Base-by-base conservation (phyloP, 75 land plant genomes). In the Sequoia sempervirens region DNA sequence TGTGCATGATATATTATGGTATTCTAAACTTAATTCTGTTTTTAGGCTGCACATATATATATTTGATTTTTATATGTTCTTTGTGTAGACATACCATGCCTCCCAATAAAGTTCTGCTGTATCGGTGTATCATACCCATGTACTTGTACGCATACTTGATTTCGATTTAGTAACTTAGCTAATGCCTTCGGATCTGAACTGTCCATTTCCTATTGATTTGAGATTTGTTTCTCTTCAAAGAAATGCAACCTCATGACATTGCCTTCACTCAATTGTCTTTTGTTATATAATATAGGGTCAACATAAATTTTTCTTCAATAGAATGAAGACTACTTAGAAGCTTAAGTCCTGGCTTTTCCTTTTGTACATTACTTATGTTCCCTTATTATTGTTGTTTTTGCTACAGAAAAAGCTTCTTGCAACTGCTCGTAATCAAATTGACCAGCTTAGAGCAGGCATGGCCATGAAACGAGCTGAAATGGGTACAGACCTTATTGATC, bases 401-500 rank as follows among this genome's bases (percentile, higher is more conserved):
- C 36, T 90, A 80, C 85, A 98, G 99, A 88, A 87, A 88, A 93
- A 92, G 82, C 84, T 91, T 83, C 95, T 94, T 81, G 88, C 92
- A 80, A 95, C 86, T 88, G 92, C 93, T 37, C 90, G 83, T 82
- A 91, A 85, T 52, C 99, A 98, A 64, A 92, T 96, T 83, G 93
- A 93, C 28, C 95, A 92, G 82, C 92, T 94, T 78, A 91, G 80
- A 83, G 87, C 91, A 38, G 90, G 93, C 82, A 90, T 98, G 81
- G 85, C 87, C 0, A 88, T 90, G 84, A 96, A 96, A 85, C 81
- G 84, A 68, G 95, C 93, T 52, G 99, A 98, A 87, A 96, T 98
- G 98, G 95, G 92, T 50, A 98, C 99, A 73, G 97, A 94, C 36
- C 93, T 98, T 40, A 87, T 96, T 89, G 99, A 98, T 87, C 95